phyloP scores from a whole-genome alignment of 257 asterid genomes.

The Voacanga thouarsii region DNA sequence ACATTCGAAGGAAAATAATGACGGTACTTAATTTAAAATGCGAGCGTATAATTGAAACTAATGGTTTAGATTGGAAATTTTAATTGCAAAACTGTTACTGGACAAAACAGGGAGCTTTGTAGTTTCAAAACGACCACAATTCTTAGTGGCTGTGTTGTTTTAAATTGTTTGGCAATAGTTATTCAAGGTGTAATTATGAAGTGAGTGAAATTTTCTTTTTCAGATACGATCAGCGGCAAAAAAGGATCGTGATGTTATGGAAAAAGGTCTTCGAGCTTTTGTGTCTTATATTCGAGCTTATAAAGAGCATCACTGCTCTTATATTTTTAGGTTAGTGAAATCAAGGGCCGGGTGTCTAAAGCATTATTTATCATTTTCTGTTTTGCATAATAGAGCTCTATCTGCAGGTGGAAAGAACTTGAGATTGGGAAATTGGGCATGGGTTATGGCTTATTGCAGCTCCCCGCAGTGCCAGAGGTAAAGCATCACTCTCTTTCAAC shows the following conservation, averaged over 20 bases:
- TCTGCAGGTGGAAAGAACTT: slow-evolving; percentile 86
- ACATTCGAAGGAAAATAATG: too few species aligned
- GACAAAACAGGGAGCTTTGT: not conserved
- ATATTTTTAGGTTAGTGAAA: slow-evolving; percentile 64
- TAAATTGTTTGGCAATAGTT: not conserved
- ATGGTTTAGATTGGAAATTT: too few species aligned
- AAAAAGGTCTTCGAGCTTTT: slow-evolving; percentile 88
- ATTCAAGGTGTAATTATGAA: not conserved
- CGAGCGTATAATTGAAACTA: too few species aligned
- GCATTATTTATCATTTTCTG: slow-evolving; percentile 5
- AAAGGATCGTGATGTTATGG: slow-evolving; percentile 94
- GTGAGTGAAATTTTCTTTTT: slow-evolving; percentile 7
- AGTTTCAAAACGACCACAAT: not conserved
- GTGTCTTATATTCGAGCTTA: slow-evolving; percentile 91
- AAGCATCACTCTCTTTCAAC: slow-evolving; percentile 79
- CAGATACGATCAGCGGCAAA: slow-evolving; percentile 79
- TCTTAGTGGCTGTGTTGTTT: not conserved
- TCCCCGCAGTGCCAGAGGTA: slow-evolving; percentile 85
- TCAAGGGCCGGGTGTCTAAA: not conserved
- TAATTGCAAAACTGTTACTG: not conserved
- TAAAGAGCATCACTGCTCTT: slow-evolving; percentile 88
- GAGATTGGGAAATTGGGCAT: slow-evolving; percentile 94
- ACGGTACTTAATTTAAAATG: too few species aligned
- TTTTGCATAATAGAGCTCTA: slow-evolving; percentile 1
- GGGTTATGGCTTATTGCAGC: slow-evolving; percentile 92